These are phyloP conservation scores for Tephrocybe sp. DNA, from an alignment of 768 basidiomycete genomes.

Conservation along the genomic window DNA sequence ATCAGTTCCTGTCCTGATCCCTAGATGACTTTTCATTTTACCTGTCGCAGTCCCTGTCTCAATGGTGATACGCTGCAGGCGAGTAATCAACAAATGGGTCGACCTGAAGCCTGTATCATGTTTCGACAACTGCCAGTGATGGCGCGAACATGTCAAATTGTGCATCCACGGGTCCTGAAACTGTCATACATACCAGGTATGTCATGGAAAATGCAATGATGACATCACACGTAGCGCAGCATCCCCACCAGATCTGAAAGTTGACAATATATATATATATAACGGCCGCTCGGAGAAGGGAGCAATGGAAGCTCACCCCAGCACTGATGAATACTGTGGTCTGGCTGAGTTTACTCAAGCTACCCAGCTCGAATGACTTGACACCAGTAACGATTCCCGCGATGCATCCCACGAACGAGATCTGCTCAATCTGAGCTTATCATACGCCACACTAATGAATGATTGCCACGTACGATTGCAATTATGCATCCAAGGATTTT, in stretches of 20 bases:
- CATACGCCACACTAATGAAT: neutral
- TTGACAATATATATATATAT: no score
- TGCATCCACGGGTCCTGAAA: neutral
- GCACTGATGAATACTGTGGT: conserved; percentile 19
- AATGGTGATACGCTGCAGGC: conserved; percentile 25
- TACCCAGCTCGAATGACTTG: conserved; percentile 20
- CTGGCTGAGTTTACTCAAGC: conserved; percentile 19
- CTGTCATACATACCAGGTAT: conserved; percentile 21
- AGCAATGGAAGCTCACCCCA: conserved; percentile 9
- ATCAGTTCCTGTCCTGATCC: neutral
- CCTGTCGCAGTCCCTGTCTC: conserved; percentile 29
- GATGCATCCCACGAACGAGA: conserved; percentile 18
- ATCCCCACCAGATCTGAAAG: conserved; percentile 23
- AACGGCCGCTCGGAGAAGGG: neutral
- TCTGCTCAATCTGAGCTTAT: conserved; percentile 5
- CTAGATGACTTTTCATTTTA: neutral
- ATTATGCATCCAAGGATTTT: conserved; percentile 19
- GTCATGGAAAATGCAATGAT: conserved; percentile 26
- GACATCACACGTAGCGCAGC: conserved; percentile 27
- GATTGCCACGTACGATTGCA: conserved; percentile 10
- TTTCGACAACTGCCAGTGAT: conserved; percentile 20
- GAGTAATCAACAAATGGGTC: conserved; percentile 22
- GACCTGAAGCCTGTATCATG: conserved; percentile 23
- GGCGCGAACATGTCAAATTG: neutral
- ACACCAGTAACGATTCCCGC: conserved; percentile 22